Evolutionary conservation across 2,329 filamentous ascomycete species (phyloP).

Genomic region (Alternaria metachromatica): DNA sequence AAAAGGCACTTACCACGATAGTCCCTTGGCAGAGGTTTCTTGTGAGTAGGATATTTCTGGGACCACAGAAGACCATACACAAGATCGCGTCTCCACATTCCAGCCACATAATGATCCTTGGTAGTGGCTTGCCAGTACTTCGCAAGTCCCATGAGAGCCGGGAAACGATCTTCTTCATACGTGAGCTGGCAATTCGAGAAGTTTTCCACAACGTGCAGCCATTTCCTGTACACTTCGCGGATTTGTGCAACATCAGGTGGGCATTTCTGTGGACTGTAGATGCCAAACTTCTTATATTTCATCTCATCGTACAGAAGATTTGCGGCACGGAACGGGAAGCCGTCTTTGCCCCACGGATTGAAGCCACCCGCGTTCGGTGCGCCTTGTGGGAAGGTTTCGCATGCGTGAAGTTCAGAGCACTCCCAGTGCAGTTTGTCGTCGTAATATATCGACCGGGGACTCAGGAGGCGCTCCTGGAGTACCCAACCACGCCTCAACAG

Average conservation of each 20-base stretch:
- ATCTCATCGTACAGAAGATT: not conserved
- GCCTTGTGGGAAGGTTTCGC: not conserved
- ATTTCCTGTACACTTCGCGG: not conserved
- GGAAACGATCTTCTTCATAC: not conserved
- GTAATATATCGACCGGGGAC: not conserved
- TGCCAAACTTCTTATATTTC: not conserved
- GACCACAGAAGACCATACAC: not conserved
- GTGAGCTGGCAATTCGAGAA: not conserved
- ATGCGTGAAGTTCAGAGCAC: not conserved
- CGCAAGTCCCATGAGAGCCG: not conserved
- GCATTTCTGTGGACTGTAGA: not conserved
- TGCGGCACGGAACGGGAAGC: not conserved
- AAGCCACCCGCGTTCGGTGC: accelerated
- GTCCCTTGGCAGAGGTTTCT: not conserved
- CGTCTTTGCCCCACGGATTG: not conserved
- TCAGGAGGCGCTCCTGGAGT: not conserved
- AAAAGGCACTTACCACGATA: not conserved
- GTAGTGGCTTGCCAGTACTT: not conserved
- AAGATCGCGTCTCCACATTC: not conserved
- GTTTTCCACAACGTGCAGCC: not conserved
- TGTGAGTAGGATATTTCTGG: accelerated
- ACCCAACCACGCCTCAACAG: not conserved
- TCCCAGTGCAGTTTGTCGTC: not conserved
- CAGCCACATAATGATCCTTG: not conserved
- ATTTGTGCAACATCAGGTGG: not conserved